These are phyloP conservation scores for Lachancea quebecensis DNA, from an alignment of 805 yeast genomes.

Conservation along the genomic window DNA sequence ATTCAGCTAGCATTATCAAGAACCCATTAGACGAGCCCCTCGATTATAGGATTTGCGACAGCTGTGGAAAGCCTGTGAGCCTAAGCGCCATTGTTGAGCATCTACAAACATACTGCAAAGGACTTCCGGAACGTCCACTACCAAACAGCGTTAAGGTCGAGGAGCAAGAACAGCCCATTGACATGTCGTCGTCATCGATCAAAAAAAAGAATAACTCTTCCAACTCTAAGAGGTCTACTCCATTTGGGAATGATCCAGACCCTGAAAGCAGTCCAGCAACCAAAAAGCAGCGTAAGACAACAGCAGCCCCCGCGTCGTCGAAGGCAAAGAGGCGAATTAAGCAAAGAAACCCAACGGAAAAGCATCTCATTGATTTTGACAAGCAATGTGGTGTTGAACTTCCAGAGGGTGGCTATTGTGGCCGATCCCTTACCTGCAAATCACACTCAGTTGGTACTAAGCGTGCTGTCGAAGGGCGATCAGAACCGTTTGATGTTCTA, in stretches of 20 bases:
- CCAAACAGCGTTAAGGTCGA: slow-evolving; percentile 6
- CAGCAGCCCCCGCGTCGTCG: slow-evolving; percentile 16
- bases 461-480: slow-evolving; percentile 87
- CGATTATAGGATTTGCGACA: slow-evolving; percentile 27
- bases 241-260: slow-evolving; percentile 6
- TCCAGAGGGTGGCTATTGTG: slow-evolving; percentile 93
- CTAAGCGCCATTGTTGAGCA: slow-evolving; percentile 25
- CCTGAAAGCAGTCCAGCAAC: slow-evolving; percentile 8
- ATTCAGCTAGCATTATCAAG: slow-evolving; percentile 18
- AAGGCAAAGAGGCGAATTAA: slow-evolving; percentile 36
- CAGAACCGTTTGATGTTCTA: slow-evolving; percentile 84
- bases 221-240: slow-evolving; percentile 6
- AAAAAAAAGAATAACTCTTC: slow-evolving; percentile 7
- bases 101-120: slow-evolving; percentile 23
- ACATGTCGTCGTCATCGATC: slow-evolving; percentile 7
- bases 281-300: slow-evolving; percentile 16
- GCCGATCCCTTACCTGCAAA: slow-evolving; percentile 91
- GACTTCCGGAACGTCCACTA: background rate
- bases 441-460: slow-evolving; percentile 99
- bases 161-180: slow-evolving; percentile 8
- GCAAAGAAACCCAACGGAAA: slow-evolving; percentile 65
- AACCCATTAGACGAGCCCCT: slow-evolving; percentile 17
- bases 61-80: slow-evolving; percentile 29
- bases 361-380: slow-evolving; percentile 68
- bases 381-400: slow-evolving; percentile 93